Base-by-base conservation (phyloP, 2,329 filamentous ascomycete genomes). In the Aspergillus sp. region DNA sequence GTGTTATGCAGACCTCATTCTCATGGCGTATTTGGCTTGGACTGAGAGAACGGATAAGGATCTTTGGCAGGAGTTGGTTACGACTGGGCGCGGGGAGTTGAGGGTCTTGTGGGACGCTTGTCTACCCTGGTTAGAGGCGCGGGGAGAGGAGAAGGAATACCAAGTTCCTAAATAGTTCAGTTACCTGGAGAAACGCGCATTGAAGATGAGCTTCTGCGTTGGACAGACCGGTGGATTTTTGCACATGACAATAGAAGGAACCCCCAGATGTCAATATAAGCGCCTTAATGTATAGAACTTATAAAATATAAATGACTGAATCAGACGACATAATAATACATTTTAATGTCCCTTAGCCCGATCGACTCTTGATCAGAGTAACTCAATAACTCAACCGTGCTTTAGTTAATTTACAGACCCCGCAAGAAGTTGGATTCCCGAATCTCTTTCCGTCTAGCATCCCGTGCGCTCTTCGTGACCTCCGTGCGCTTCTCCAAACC, bases 391-490 rank as follows among this genome's bases (percentile, higher is more conserved):
- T 9, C n/a, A 27, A 42, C 7, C 29, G 12, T 19, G 34, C 27
- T 30, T 41, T 6, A 19, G 42, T 19, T 19, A 19, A 54, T 49
- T 61, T 66, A 74, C 57, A 74, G 62, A 28, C 70, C 69, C 46
- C 68, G 68, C 59, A 74, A 61, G 64, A 73, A 74, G 62, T 74
- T 74, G 35, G 62, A 62, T 51, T 74, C 71, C 50, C 69, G 63
- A 45, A 74, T 73, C 10, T 57, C 60, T 60, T 72, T 73, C 48
- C 71, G 64, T 50, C 72, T 67, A 4, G 71, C 70, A 10, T 62
- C 62, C 48, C 72, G 63, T 27, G 69, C 66, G 52, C 69, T 72
- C 60, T 68, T 69, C 9, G 64, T 73, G 29, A 74, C 65, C 51
- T 72, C 65, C 12, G 57, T 50, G 35, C 69, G 60, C 49, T 68